Conservation (phyloP, 1,284 basidiomycete genomes). For the Neonothopanus nambi region DNA sequence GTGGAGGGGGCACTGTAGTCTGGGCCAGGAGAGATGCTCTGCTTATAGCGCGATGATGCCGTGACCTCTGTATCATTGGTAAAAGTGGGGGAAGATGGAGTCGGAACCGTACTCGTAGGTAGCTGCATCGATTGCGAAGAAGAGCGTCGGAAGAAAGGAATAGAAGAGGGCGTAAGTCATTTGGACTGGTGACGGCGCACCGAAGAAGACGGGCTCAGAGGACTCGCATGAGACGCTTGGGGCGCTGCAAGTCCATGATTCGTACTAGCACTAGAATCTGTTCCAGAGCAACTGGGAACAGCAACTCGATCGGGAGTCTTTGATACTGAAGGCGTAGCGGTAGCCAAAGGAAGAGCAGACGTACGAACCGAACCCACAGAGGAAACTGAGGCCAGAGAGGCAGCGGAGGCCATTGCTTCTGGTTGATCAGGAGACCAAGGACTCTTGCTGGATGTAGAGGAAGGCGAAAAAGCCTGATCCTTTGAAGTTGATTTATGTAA, state of each 20-base stretch:
- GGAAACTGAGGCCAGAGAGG: constrained; percentile 71
- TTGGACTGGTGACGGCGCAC: constrained; percentile 67
- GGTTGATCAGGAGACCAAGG: constrained; percentile 70
- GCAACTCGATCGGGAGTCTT: constrained; percentile 59
- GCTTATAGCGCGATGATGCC: constrained; percentile 40
- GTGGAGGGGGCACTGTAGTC: constrained; percentile 54
- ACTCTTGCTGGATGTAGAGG: constrained; percentile 40
- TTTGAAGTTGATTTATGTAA: constrained; percentile 66
- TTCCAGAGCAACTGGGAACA: constrained; percentile 62
- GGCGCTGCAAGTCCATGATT: constrained; percentile 54
- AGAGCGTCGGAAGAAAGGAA: constrained; percentile 93
- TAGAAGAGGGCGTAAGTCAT: constrained; percentile 89
- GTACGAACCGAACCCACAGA: constrained; percentile 67
- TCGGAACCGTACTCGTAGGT: constrained; percentile 38
- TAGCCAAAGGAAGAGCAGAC: constrained; percentile 27
- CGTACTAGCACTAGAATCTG: constrained; percentile 71
- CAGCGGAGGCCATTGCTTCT: constrained; percentile 73
- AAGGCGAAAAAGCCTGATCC: constrained; percentile 52
- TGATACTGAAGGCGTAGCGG: constrained; percentile 26
- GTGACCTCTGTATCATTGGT: constrained; percentile 39
- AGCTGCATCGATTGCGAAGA: constrained; percentile 86
- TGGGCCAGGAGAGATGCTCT: constrained; percentile 50
- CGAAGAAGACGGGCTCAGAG: constrained; percentile 69
- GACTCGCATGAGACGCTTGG: constrained; percentile 38
- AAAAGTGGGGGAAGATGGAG: constrained; percentile 57